These are phyloP conservation scores for Aspergillus uvarum DNA, from an alignment of 2,329 filamentous ascomycete genomes.

Conservation along the genomic window DNA sequence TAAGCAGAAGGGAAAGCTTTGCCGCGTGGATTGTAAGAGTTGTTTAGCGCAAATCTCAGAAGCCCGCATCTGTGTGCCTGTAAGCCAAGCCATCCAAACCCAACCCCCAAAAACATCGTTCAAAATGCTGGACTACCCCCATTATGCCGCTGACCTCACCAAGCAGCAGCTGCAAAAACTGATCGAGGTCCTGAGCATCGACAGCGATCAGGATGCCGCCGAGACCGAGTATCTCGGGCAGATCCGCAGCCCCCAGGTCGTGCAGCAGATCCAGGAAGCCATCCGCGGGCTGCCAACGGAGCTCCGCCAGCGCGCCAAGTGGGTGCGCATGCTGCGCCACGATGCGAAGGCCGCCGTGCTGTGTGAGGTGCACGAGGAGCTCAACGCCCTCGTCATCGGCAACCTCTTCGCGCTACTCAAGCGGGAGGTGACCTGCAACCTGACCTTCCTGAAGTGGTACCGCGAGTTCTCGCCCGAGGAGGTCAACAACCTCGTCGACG, in stretches of 20 bases:
- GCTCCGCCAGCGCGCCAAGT: not conserved
- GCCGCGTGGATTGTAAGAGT: too few relatives aligned
- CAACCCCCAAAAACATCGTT: not conserved
- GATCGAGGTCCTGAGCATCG: not conserved
- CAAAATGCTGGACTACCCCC: not conserved
- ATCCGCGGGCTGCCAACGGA: not conserved
- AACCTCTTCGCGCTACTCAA: slow-evolving; percentile 22
- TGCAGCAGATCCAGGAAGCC: not conserved
- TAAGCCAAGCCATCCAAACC: too few relatives aligned
- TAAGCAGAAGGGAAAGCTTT: too few relatives aligned
- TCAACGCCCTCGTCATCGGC: slow-evolving; percentile 26
- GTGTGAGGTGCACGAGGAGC: slow-evolving; percentile 23
- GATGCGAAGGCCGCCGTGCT: slow-evolving; percentile 2
- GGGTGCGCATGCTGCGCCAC: not conserved
- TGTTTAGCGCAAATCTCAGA: too few relatives aligned
- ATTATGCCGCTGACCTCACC: not conserved
- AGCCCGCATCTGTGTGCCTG: too few relatives aligned
- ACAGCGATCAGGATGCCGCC: not conserved
- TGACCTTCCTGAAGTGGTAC: slow-evolving; percentile 23
- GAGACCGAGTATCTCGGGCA: not conserved
- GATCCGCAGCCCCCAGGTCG: not conserved
- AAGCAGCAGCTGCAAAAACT: not conserved
- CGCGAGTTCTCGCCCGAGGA: slow-evolving; percentile 13
- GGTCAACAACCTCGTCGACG: slow-evolving; percentile 15
- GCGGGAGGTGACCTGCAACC: slow-evolving; percentile 25